Base-by-base conservation (phyloP, 106 monocot genomes). In the Xerophyta viscosa region DNA sequence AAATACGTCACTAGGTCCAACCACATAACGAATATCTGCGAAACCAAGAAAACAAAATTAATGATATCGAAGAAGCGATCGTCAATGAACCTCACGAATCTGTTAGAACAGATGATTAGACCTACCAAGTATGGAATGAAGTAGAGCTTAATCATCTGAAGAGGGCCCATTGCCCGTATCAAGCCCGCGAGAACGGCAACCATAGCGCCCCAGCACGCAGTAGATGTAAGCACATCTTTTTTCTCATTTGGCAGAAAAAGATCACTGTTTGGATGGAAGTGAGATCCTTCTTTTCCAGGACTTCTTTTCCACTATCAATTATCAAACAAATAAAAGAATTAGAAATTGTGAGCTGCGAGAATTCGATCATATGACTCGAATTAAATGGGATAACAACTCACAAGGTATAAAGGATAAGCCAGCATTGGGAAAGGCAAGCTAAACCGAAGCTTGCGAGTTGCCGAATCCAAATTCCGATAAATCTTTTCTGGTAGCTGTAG, bases 241-340 rank as follows among this genome's bases (percentile, higher is more conserved):
- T 60, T 70, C 61, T 90, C 84, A 27, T 57, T 61, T 1, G 71
- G 74, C 43, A 27, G 20, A 20, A 90, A 90, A 37, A 90, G 49
- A 37, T 74, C 71, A 39, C 89, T 90, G n/a, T 51, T 49, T 0
- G 89, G 84, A 14, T 69, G 44, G 49, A 85, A 91, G 59, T 91
- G 90, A 2, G 84, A 85, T 2, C 90, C 84, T 23, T 51, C 65
- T 62, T 91, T 91, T 39, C 84, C 84, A 0, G 90, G 90, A 41
- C 61, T 85, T 41, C 84, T 77, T 6, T 0, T 10, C 73, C 70
- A 81, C 90, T 81, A 56, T 25, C 29, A 56, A 14, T 22, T n/a
- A n/a, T n/a, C 29, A 29, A 51, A 20, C 56, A 19, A 36, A 0
- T 6, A 17, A 22, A 24, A 22, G 6, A 47, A 47, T 47, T 20